These are phyloP conservation scores for Kodamaea fungicola DNA, from an alignment of 1,139 yeast genomes.

Conservation along the genomic window DNA sequence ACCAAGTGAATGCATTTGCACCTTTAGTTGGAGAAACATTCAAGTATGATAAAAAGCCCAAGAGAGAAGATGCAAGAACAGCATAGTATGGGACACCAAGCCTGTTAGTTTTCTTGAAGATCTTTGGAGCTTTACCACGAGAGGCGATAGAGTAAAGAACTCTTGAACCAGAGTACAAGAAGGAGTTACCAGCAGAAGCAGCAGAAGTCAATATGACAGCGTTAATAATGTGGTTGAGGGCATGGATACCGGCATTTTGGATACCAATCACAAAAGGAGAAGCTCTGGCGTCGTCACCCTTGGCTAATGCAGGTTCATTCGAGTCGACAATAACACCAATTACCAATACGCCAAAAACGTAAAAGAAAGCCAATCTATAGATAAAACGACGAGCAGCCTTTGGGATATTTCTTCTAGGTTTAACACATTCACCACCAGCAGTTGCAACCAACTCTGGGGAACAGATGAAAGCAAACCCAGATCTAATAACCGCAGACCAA, in stretches of 20 bases:
- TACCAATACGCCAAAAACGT: conserved; percentile 42
- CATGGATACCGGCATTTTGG: conserved; percentile 57
- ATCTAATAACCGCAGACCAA: conserved; percentile 39
- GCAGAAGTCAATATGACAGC: conserved; percentile 68
- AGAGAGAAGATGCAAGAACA: conserved; percentile 37
- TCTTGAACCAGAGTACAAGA: conserved; percentile 68
- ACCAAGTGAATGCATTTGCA: conserved; percentile 57
- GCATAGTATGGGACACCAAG: conserved; percentile 61
- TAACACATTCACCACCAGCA: conserved; percentile 40
- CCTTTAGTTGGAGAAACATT: conserved; percentile 50
- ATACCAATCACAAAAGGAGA: conserved; percentile 50
- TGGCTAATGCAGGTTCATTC: conserved; percentile 29
- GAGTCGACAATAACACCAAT: conserved; percentile 46
- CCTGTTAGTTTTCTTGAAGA: conserved; percentile 53
- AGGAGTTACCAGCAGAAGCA: conserved; percentile 71
- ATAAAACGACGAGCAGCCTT: conserved; percentile 47
- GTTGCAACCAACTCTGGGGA: conserved; percentile 40
- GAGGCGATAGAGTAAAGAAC: conserved; percentile 60
- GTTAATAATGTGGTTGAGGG: conserved; percentile 62
- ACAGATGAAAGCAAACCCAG: conserved; percentile 41
- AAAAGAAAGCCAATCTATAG: conserved; percentile 47
- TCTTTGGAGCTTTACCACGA: conserved; percentile 60
- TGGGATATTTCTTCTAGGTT: conserved; percentile 45
- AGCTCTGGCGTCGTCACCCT: conserved; percentile 42
- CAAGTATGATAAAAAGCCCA: conserved; percentile 62